Percentiles rank a stretch among this genome's conserved stretches.
Evolutionary conservation across 352 stramenopile species (phyloP).

Genomic region (Phytopythium vexans): DNA sequence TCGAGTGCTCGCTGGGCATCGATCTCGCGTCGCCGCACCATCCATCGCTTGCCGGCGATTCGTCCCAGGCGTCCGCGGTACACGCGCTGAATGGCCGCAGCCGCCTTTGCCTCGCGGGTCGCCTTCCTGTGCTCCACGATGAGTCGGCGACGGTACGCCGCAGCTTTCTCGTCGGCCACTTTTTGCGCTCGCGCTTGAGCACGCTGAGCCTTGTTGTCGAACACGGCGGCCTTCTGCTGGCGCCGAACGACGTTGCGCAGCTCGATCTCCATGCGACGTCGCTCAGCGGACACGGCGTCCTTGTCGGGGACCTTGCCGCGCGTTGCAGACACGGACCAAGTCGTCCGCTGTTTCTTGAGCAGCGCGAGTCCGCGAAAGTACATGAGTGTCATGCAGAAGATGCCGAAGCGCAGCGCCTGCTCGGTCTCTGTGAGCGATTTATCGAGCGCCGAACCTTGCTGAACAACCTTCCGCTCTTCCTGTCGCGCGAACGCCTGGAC

Average conservation of each 20-base stretch:
- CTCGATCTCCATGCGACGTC: conserved; percentile 50
- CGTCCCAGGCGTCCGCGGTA: conserved; percentile 79
- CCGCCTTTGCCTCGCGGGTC: conserved; percentile 49
- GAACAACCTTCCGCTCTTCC: conserved; percentile 54
- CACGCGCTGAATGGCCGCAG: conserved; percentile 63
- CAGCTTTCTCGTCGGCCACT: conserved; percentile 58
- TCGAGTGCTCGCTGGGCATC: conserved; percentile 80
- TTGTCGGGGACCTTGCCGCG: neutral
- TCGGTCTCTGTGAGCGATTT: conserved; percentile 85
- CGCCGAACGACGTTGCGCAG: conserved; percentile 37
- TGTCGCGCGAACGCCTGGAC: conserved; percentile 52
- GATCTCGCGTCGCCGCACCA: conserved; percentile 78
- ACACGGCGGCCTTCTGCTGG: conserved; percentile 30
- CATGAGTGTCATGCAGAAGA: conserved; percentile 96
- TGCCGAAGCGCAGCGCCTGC: conserved; percentile 92
- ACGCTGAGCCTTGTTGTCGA: conserved; percentile 56
- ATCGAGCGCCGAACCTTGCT: conserved; percentile 61
- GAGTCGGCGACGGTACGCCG: conserved; percentile 61
- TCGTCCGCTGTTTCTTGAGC: conserved; percentile 79
- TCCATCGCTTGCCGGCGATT: conserved; percentile 80
- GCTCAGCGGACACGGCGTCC: conserved; percentile 18
- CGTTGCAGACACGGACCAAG: conserved; percentile 60
- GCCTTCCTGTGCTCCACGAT: conserved; percentile 58
- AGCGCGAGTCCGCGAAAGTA: conserved; percentile 93
- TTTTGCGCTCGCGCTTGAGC: conserved; percentile 61